Percentiles rank a stretch among this genome's conserved stretches.
Conservation (phyloP, 2,329 filamentous ascomycete species). For the Penicillium italicum region DNA sequence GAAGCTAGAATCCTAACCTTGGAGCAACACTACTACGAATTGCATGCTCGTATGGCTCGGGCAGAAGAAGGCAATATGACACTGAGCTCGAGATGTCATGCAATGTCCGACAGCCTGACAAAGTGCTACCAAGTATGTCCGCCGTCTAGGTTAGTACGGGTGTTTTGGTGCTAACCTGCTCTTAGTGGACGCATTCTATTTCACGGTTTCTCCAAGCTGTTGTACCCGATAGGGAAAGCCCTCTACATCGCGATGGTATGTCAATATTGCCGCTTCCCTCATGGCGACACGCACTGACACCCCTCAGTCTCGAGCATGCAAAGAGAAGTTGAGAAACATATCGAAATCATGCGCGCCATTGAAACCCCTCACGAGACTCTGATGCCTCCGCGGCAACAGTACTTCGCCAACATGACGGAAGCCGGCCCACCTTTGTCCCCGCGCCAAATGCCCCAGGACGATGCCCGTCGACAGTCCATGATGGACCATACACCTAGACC, state of each 20-base stretch:
- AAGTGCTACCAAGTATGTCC: slow-evolving; percentile 63
- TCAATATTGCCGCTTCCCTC: neutral
- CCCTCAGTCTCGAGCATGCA: slow-evolving; percentile 54
- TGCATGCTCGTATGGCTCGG: slow-evolving; percentile 70
- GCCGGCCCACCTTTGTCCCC: slow-evolving; percentile 76
- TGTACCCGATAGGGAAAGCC: slow-evolving; percentile 70
- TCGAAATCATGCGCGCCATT: slow-evolving; percentile 54
- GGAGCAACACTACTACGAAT: slow-evolving; percentile 79
- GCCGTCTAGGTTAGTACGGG: neutral
- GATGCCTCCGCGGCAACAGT: slow-evolving; percentile 62
- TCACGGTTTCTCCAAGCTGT: slow-evolving; percentile 70
- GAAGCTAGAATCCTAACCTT: slow-evolving; percentile 72
- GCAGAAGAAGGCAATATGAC: slow-evolving; percentile 79
- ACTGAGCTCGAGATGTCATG: slow-evolving; percentile 76
- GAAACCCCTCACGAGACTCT: slow-evolving; percentile 64
- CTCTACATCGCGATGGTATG: slow-evolving; percentile 78
- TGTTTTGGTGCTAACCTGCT: slow-evolving; percentile 6
- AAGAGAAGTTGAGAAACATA: slow-evolving; percentile 60
- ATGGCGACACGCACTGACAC: slow-evolving; percentile 15
- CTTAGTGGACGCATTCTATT: slow-evolving; percentile 77
- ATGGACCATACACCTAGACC: slow-evolving; percentile 55
- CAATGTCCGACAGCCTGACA: slow-evolving; percentile 73
- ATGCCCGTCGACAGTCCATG: slow-evolving; percentile 69
- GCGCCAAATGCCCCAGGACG: slow-evolving; percentile 80
- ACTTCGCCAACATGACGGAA: slow-evolving; percentile 63